These are phyloP conservation scores for Euphrasia arctica DNA, from an alignment of 305 asterid species.

Conservation along the genomic window DNA sequence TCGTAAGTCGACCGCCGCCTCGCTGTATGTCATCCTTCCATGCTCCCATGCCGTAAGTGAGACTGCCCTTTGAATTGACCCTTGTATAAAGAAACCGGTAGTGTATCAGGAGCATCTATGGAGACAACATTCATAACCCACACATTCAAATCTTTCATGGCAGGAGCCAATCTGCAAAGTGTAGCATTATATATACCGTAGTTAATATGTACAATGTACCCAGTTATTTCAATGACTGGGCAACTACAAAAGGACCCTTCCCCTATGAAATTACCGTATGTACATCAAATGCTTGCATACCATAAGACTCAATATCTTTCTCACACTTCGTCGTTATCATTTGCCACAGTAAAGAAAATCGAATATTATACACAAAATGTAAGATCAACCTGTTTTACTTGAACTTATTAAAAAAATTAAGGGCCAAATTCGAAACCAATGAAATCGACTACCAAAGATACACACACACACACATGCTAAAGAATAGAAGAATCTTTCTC, in stretches of 20 bases:
- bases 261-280: too few relatives aligned
- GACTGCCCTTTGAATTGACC: slow-evolving; percentile 12
- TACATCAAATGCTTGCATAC: background rate
- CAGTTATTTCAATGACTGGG: too few relatives aligned
- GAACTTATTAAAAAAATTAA: background rate
- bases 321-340: background rate
- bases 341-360: background rate
- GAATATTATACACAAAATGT: background rate
- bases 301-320: background rate
- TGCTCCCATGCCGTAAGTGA: too few relatives aligned
- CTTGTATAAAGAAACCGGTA: slow-evolving; percentile 28
- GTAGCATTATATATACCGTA: background rate
- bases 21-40: too few relatives aligned
- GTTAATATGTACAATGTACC: background rate
- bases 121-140: slow-evolving; percentile 90
- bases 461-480: background rate
- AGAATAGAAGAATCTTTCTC: slow-evolving; percentile 1
- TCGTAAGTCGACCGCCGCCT: too few relatives aligned
- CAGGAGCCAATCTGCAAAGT: slow-evolving; percentile 50
- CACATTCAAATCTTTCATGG: slow-evolving; percentile 70
- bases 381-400: background rate
- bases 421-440: slow-evolving; percentile 2
- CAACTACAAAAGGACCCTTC: too few relatives aligned
- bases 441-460: slow-evolving; percentile 1
- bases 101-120: slow-evolving; percentile 66